Evolutionary conservation across 148 eudicot species (phyloP).

Genomic region (Nepenthes mirabilis): DNA sequence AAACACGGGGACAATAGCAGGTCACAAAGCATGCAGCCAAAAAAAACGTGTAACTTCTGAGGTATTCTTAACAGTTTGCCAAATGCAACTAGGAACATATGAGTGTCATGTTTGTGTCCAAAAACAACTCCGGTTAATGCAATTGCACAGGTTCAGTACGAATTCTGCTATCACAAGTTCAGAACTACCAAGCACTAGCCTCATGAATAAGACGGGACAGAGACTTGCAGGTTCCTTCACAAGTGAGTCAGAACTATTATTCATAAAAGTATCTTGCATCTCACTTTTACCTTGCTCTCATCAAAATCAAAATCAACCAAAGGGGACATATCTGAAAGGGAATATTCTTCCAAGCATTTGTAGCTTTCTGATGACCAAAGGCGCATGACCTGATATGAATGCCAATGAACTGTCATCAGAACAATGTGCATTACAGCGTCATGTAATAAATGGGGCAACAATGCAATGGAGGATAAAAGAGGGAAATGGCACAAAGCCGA

Average conservation of each 20-base stretch:
- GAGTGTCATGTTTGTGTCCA: no score
- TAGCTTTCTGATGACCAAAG: constrained; percentile 74
- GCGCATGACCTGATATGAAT: constrained; percentile 59
- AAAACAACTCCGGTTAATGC: no score
- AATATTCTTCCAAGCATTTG: constrained; percentile 66
- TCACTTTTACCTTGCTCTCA: constrained; percentile 61
- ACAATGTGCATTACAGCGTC: background rate
- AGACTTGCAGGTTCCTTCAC: no score
- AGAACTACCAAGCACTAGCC: no score
- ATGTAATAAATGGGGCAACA: background rate
- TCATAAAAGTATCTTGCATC: no score
- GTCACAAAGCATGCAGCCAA: background rate
- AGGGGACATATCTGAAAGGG: constrained; percentile 36
- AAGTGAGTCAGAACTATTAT: no score
- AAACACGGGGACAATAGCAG: constrained; percentile 2
- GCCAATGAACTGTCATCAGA: background rate
- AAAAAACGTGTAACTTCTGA: background rate
- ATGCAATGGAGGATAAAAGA: background rate
- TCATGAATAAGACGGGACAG: no score
- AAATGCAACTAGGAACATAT: no score
- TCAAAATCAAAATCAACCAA: constrained; percentile 84
- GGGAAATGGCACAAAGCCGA: background rate
- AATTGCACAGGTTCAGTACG: no score
- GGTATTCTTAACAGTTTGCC: no score
- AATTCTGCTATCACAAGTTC: no score